Evolutionary conservation across 495 filamentous ascomycete genomes (phyloP), one percentile per base, ranked within the genome.

Genomic region (Thozetella sp.): DNA sequence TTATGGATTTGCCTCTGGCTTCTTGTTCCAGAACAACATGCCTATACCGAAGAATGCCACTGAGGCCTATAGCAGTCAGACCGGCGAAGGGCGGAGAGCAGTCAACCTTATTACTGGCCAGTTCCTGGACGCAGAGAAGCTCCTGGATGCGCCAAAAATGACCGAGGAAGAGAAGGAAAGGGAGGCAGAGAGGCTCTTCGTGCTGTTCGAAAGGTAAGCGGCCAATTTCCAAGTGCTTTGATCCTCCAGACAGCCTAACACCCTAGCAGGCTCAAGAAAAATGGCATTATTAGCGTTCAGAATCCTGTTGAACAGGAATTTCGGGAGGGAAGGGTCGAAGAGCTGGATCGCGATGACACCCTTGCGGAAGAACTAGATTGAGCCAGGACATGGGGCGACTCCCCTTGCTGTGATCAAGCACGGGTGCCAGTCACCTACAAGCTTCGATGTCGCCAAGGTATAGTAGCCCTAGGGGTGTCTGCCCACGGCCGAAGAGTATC

Each of bases 71-170:
- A 66, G 53, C 58, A 63, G 30, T 55, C 55, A 20, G 53, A 22
- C 50, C 27, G 57, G 66, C 63, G 22, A 73, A 65, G 40, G 72
- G 22, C 60, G 45, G 25, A 63, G 72, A 52, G 59, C 68, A 0
- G 73, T 96, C 46, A 99, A 99, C 66, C 94, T 93, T 1, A 85
- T 99, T 24, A 98, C 95, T 2, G 95, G 95, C 0, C 95, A 99
- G 72, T 83, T 88, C 54, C 71, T 90, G 65, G 88, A 91, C 57
- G 82, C 80, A 23, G 94, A 96, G 71, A 80, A 79, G 15, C 74
- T 80, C 10, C 59, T 78, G 11, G 72, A 83, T 2, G 74, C 77
- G 10, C 84, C 83, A 1, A 83, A 87, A 20, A 98, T 99, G 95
- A 94, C 90, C 4, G 78, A 88, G 27, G 95, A 91, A 59, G 93